Evolutionary conservation across 768 basidiomycete genomes (phyloP), one percentile per base, ranked within the genome.

Genomic region (Dioszegia aurantiaca): DNA sequence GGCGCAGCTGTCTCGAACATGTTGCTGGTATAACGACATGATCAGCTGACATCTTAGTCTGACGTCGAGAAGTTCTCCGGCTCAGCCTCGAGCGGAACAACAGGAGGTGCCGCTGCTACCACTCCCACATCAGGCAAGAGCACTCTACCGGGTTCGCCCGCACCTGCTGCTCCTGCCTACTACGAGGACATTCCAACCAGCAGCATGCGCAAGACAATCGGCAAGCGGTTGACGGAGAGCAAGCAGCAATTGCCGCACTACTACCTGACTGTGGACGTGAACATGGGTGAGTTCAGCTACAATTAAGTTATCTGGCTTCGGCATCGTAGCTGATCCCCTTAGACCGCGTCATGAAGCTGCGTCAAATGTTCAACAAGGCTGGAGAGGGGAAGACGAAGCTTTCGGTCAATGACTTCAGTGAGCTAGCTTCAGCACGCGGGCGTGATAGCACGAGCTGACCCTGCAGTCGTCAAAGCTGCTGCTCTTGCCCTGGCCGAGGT

Each of bases 211-310:
- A 89, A 90, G 67, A 86, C 85, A 40, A 99, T 99, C 74, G 95
- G 89, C 56, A 67, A 84, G 39, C 88, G 95, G 66, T 84, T 99
- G 64, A 85, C 86, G 0, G 89, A 97, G 80, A 90, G 89, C 59
- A 98, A 95, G 79, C 87, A 89, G 78, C 87, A 90, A 68, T 72
- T 91, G n/a, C 95, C 95, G 4, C 94, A 98, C 77, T 99, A 94
- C 80, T 98, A 98, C 78, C 78, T 97, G 67, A 97, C 95, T 3
- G 84, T 90, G 41, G 89, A 97, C 70, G 83, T 98, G 77, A 87
- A 88, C 80, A 95, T 99, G 92, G 93, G 90, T 82, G 89, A 89
- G 81, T 56, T 30, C 16, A 1, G 6, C 8, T 33, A 11, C 19
- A n/a, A 19, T 36, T 12, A 6, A 11, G 30, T 23, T 5, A 9